These are phyloP conservation scores for Calendula officinalis DNA, from an alignment of 129 eudicot species.

Conservation along the genomic window DNA sequence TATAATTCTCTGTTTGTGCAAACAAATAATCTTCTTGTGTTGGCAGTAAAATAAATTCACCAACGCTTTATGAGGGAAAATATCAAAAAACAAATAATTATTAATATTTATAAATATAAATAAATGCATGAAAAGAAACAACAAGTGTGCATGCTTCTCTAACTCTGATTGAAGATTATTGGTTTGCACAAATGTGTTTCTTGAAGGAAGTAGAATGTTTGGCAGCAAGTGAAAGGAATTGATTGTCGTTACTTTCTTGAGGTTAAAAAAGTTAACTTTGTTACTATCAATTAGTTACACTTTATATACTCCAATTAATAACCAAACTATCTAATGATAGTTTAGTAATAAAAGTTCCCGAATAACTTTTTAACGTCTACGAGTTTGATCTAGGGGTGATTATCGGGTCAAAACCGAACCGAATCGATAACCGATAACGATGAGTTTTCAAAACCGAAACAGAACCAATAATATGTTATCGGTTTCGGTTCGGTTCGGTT, in stretches of 20 bases:
- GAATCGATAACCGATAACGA: no score
- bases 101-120: neutral
- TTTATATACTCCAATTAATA: no score
- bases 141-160: slow-evolving; percentile 17
- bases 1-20: neutral
- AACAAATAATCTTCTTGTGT: neutral
- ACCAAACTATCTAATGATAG: no score
- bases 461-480: no score
- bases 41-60: neutral
- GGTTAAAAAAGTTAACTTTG: neutral
- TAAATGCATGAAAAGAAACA: slow-evolving; percentile 13
- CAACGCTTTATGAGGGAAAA: neutral
- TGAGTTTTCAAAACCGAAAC: no score
- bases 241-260: slow-evolving; percentile 9
- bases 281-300: slow-evolving; percentile 3
- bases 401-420: no score
- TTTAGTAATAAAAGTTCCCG: no score
- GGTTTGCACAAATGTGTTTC: slow-evolving; percentile 22
- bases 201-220: slow-evolving; percentile 30
- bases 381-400: no score
- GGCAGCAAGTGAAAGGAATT: slow-evolving; percentile 30
- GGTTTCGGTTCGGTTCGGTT: no score
- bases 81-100: neutral
- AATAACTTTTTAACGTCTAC: no score
- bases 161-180: slow-evolving; percentile 16